Base-by-base conservation (phyloP, 345 rosid species). In the Eucalyptus marginata region DNA sequence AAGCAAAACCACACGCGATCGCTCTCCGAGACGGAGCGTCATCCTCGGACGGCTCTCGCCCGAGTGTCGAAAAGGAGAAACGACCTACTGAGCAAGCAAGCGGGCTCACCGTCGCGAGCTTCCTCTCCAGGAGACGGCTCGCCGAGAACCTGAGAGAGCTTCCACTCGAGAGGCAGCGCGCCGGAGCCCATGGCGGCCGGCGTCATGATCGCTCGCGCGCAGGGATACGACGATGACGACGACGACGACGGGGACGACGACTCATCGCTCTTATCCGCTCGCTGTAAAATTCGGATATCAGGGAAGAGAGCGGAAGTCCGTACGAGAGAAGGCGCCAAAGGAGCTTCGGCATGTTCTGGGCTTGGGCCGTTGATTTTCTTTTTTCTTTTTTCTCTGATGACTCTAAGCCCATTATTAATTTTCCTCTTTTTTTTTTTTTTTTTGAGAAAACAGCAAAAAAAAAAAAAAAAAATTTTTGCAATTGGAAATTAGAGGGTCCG, bases 101-200 rank as follows among this genome's bases (percentile, higher is more conserved):
- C 29, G 7, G 29, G 44, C 36, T 66, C 56, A 94, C 96, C 94
- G 49, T 93, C 93, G 90, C 90, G 94, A 86, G 93, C 71, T 52
- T 94, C 96, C 90, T 95, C 96, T 40, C 90, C 91, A 89, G 95
- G 90, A 83, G 83, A 49, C 59, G 90, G 71, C 52, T 95, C 93
- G 62, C 96, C 96, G 90, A 95, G 94, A 62, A 93, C 95, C 90
- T 94, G 93, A 59, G 93, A 95, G 93, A 94, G 91, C 76, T 92
- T 94, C 97, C 97, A 95, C 40, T 93, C 91, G 3, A 92, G 89
- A 71, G 22, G 22, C 4, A 90, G 91, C 81, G 90, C 11, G 62
- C 86, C 80, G 22, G 93, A 87, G 25, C 90, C 88, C 10, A 10
- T 8, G 8, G 92, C 64, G 88, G 50, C 88, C 17, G 86, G 66